phyloP scores from a whole-genome alignment of 2,329 filamentous ascomycete species.

The Pseudopyricularia javanii region DNA sequence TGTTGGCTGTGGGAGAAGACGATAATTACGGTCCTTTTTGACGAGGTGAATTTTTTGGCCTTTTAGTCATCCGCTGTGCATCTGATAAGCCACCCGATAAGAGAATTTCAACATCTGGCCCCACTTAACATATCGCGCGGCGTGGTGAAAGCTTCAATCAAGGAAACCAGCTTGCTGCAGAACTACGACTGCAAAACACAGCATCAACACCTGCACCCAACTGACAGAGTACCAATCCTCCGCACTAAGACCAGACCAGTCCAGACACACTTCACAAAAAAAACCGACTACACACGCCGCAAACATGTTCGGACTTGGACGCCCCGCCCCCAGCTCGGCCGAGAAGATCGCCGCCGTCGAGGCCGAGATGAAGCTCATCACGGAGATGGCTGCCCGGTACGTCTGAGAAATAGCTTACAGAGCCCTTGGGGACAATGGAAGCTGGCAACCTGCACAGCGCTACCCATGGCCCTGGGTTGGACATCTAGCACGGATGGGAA shows the following conservation, averaged over 20 bases:
- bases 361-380: conserved; percentile 88
- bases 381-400: conserved; percentile 96
- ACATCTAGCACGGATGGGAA: no score
- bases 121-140: neutral
- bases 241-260: neutral
- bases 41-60: neutral
- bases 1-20: no score
- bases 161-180: neutral
- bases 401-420: neutral
- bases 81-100: neutral
- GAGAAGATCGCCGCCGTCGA: conserved; percentile 97
- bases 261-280: neutral
- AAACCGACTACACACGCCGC: conserved; percentile 2
- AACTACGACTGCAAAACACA: neutral
- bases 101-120: neutral
- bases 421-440: neutral
- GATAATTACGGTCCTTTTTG: no score
- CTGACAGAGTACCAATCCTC: neutral
- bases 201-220: neutral
- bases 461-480: no score
- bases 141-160: neutral
- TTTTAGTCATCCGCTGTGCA: neutral
- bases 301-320: conserved; percentile 28
- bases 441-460: no score
- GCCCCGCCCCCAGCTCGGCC: conserved; percentile 79